These are phyloP conservation scores for Fusarium begoniae DNA, from an alignment of 2,329 filamentous ascomycete species.

Conservation along the genomic window DNA sequence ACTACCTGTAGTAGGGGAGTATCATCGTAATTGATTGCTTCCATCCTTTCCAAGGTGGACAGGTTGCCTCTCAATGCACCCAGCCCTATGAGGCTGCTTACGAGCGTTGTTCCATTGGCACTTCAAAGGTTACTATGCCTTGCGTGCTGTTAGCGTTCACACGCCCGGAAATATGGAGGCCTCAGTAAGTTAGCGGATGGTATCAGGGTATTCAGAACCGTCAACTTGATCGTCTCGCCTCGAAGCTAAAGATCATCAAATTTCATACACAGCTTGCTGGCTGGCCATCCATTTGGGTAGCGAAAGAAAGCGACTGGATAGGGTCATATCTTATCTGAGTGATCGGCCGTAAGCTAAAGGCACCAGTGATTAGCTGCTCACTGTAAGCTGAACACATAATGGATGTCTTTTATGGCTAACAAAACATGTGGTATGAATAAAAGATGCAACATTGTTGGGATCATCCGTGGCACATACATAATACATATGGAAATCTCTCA, in stretches of 20 bases:
- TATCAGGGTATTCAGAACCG: neutral
- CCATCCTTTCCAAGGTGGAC: neutral
- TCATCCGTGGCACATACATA: neutral
- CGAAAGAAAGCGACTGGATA: neutral
- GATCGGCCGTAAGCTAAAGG: neutral
- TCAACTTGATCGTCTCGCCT: neutral
- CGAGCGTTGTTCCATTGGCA: neutral
- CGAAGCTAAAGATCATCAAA: neutral
- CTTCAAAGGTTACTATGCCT: neutral
- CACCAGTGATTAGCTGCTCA: neutral
- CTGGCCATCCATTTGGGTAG: neutral
- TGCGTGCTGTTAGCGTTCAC: neutral
- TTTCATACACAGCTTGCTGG: neutral
- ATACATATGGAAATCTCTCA: neutral
- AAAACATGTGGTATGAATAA: neutral
- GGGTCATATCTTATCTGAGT: neutral
- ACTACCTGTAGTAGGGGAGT: neutral
- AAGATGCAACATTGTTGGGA: neutral
- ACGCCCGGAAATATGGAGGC: neutral
- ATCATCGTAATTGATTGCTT: neutral
- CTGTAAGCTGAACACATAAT: neutral
- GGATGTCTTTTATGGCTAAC: neutral
- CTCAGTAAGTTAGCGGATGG: neutral
- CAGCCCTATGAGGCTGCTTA: conserved; percentile 19
- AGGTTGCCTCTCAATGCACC: conserved; percentile 16